A percentile compares a stretch with the other conserved stretches of the same genome.
These are phyloP conservation scores for Metschnikowia hibisci DNA, from an alignment of 805 yeast species.

Conservation along the genomic window DNA sequence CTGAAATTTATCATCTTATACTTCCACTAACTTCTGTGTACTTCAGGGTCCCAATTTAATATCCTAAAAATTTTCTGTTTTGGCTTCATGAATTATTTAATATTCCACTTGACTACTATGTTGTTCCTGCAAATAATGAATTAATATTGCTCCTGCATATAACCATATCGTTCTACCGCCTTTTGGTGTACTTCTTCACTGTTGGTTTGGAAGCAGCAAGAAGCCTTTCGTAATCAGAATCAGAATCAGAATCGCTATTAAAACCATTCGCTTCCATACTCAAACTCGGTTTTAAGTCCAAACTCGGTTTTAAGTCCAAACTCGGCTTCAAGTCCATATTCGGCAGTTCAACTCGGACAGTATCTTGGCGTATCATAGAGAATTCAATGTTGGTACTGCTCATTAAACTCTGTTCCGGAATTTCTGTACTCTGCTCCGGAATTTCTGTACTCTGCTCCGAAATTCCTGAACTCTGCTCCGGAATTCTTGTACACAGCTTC, in stretches of 20 bases:
- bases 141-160: too few relatives aligned
- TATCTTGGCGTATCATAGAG: conserved; percentile 1
- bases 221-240: conserved; percentile 18
- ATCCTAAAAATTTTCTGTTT: too few relatives aligned
- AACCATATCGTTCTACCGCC: conserved; percentile 4
- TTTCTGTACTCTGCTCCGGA: not conserved
- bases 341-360: not conserved
- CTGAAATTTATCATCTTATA: too few relatives aligned
- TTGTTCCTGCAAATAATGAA: too few relatives aligned
- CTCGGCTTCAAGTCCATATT: not conserved
- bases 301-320: too few relatives aligned
- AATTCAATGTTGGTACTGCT: not conserved
- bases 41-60: too few relatives aligned
- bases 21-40: too few relatives aligned
- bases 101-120: too few relatives aligned
- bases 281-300: not conserved
- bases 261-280: not conserved
- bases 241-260: conserved; percentile 10
- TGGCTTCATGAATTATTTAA: too few relatives aligned
- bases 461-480: not conserved
- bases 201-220: conserved; percentile 11
- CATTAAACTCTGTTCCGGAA: not conserved
- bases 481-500: not conserved
- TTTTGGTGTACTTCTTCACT: conserved; percentile 13
- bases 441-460: not conserved